phyloP scores from a whole-genome alignment of 495 filamentous ascomycete genomes.

The Filosporella fistucella region DNA sequence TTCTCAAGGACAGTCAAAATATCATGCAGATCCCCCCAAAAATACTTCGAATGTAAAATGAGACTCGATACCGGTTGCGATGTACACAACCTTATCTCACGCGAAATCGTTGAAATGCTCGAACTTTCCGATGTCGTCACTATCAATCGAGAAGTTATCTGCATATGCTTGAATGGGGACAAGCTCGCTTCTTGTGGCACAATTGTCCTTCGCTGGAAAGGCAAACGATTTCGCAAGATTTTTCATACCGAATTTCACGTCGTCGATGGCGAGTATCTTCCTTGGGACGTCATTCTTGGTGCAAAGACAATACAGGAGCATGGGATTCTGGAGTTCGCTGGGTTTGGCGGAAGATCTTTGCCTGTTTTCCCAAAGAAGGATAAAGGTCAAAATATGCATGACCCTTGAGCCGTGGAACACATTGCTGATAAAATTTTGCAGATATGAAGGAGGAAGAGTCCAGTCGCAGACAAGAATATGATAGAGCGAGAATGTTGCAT shows the following conservation, averaged over 20 bases:
- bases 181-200: not conserved
- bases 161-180: conserved; percentile 1
- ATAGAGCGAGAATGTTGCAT: not conserved
- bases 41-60: no score
- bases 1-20: no score
- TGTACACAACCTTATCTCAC: no score
- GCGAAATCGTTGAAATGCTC: no score
- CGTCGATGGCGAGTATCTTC: not conserved
- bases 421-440: no score
- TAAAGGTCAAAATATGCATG: not conserved
- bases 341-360: not conserved
- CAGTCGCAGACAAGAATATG: not conserved
- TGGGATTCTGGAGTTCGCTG: not conserved
- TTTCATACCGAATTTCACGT: not conserved
- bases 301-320: conserved; percentile 1
- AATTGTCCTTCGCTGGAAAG: conserved; percentile 3
- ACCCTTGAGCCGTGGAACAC: no score
- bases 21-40: no score
- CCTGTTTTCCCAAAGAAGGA: not conserved
- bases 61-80: no score
- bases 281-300: conserved; percentile 3
- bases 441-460: not conserved
- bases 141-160: no score
- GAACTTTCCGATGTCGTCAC: no score
- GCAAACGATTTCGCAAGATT: conserved; percentile 2